These are phyloP conservation scores for Stylonectria norvegica DNA, from an alignment of 2,329 filamentous ascomycete genomes.

Conservation along the genomic window DNA sequence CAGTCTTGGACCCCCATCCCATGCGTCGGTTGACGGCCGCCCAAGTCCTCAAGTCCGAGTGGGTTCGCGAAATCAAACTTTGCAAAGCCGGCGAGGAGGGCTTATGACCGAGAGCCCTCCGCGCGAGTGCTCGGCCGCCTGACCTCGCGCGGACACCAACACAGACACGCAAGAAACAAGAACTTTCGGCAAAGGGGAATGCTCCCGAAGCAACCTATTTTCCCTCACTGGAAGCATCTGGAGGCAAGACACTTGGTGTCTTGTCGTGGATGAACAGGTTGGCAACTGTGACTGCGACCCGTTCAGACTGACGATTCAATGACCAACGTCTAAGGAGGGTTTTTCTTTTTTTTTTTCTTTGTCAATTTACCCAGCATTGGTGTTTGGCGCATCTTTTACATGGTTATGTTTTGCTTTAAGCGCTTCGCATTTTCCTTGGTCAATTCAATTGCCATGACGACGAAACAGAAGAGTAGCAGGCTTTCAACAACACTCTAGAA, in stretches of 20 bases:
- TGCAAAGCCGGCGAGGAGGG: conserved; percentile 97
- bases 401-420: conserved; percentile 16
- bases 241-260: conserved; percentile 10
- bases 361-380: conserved; percentile 32
- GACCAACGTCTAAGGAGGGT: conserved; percentile 15
- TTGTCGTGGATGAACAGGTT: conserved; percentile 14
- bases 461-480: conserved; percentile 10
- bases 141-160: background rate
- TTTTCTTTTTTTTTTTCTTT: conserved; percentile 24
- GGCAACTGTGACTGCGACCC: conserved; percentile 9
- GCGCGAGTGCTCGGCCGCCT: background rate
- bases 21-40: conserved; percentile 89
- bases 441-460: conserved; percentile 6
- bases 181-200: background rate
- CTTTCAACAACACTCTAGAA: background rate
- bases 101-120: conserved; percentile 50
- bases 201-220: conserved; percentile 1
- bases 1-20: conserved; percentile 93
- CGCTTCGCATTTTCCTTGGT: conserved; percentile 10
- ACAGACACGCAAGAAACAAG: background rate
- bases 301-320: conserved; percentile 24
- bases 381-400: conserved; percentile 32
- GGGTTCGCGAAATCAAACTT: conserved; percentile 95
- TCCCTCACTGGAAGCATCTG: conserved; percentile 5
- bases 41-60: conserved; percentile 96